Evolutionary conservation across 2,329 filamentous ascomycete species (phyloP).

Genomic region (Fusarium stilboides): DNA sequence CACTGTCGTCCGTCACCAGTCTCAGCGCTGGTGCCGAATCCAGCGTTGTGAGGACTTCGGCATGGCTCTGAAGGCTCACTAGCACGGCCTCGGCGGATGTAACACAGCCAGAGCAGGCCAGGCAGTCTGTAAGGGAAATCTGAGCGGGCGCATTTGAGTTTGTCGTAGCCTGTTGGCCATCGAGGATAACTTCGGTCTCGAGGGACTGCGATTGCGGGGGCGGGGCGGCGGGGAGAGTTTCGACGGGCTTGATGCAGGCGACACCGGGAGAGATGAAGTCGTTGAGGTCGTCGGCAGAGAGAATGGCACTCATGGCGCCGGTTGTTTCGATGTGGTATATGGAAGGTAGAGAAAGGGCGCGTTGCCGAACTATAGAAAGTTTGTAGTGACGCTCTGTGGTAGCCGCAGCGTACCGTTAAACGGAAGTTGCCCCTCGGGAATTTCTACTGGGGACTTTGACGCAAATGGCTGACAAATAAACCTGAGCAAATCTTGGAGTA

Average conservation of each 20-base stretch:
- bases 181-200: conserved; percentile 91
- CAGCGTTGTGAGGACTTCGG: conserved; percentile 87
- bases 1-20: conserved; percentile 53
- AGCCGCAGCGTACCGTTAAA: conserved; percentile 15
- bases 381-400: conserved; percentile 32
- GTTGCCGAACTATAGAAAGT: conserved; percentile 15
- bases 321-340: conserved; percentile 5
- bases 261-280: conserved; percentile 99
- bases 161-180: conserved; percentile 78
- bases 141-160: conserved; percentile 80
- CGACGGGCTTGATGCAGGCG: conserved; percentile 97
- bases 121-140: conserved; percentile 96
- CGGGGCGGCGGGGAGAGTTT: conserved; percentile 81
- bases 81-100: conserved; percentile 98
- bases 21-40: conserved; percentile 74
- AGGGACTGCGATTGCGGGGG: conserved; percentile 53
- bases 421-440: conserved; percentile 21
- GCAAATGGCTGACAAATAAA: conserved; percentile 48
- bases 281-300: conserved; percentile 96
- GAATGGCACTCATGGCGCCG: conserved; percentile 90
- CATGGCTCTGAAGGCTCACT: conserved; percentile 93
- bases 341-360: background rate
- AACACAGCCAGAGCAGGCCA: conserved; percentile 97
- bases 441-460: conserved; percentile 24
- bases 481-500: conserved; percentile 16